Conservation (phyloP, 1,139 yeast genomes). For the Geotrichum candidum region DNA sequence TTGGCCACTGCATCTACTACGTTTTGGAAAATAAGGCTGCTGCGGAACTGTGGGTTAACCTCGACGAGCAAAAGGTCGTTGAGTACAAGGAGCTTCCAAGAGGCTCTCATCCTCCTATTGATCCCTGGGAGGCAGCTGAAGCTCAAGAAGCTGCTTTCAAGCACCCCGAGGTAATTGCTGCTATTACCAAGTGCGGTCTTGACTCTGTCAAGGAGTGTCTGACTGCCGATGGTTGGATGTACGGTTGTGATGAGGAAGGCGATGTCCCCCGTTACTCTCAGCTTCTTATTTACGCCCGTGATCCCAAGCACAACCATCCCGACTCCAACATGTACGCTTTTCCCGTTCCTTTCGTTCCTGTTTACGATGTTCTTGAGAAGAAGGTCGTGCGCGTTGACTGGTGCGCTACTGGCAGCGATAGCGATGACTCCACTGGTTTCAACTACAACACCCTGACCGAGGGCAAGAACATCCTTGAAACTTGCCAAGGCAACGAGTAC, state of each 20-base stretch:
- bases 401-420: conserved; percentile 60
- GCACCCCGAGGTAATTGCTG: conserved; percentile 59
- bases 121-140: conserved; percentile 59
- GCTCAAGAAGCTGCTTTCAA: conserved; percentile 69
- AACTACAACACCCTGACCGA: conserved; percentile 46
- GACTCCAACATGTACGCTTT: conserved; percentile 83
- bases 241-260: conserved; percentile 82
- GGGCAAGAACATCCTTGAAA: conserved; percentile 57
- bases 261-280: conserved; percentile 63
- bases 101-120: conserved; percentile 68
- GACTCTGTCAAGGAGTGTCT: conserved; percentile 46
- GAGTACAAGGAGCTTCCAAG: conserved; percentile 52
- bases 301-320: conserved; percentile 58
- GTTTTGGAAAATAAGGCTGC: conserved; percentile 54
- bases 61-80: conserved; percentile 51
- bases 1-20: conserved; percentile 60
- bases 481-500: conserved; percentile 53
- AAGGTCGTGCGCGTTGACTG: conserved; percentile 72
- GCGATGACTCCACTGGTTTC: conserved; percentile 38
- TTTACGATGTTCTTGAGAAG: conserved; percentile 60
- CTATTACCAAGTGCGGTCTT: conserved; percentile 51
- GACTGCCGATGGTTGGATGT: conserved; percentile 90
- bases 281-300: conserved; percentile 59
- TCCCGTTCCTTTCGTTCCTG: conserved; percentile 79
- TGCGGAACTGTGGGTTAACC: conserved; percentile 70